Percentiles rank a stretch among this genome's conserved stretches.
Evolutionary conservation across 176 grass and related monocot genomes (phyloP).

Genomic region (Thalia dealbata): DNA sequence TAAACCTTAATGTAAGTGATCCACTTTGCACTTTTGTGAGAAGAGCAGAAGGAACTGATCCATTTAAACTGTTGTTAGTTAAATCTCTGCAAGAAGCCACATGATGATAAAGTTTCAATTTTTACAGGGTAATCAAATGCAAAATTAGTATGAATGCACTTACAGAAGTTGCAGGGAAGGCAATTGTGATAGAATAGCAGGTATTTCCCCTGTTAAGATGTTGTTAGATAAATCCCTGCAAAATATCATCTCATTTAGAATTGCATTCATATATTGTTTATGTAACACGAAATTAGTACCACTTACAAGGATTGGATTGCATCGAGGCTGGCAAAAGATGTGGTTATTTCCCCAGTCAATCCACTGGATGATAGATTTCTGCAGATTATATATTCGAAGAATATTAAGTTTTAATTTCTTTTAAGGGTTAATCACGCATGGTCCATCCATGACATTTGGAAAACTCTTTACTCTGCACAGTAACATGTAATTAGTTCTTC

Average conservation of each 20-base stretch:
- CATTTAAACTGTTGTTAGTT: constrained; percentile 30
- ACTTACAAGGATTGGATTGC: constrained; percentile 39
- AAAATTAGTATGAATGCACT: background rate
- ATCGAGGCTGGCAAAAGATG: constrained; percentile 29
- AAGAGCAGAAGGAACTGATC: constrained; percentile 34
- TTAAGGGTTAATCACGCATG: too few relatives aligned
- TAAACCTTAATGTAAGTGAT: constrained; percentile 38
- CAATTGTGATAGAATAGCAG: constrained; percentile 33
- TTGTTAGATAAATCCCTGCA: constrained; percentile 61
- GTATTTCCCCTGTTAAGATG: constrained; percentile 39
- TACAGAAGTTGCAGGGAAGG: constrained; percentile 40
- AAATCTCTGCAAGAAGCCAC: constrained; percentile 31
- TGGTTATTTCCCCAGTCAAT: constrained; percentile 28
- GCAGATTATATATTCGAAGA: background rate
- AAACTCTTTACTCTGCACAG: too few relatives aligned
- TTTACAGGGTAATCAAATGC: background rate
- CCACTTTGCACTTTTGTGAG: constrained; percentile 33
- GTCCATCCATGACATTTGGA: too few relatives aligned
- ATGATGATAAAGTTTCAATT: background rate
- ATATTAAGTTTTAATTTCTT: too few relatives aligned
- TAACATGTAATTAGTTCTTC: too few relatives aligned
- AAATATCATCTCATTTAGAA: background rate
- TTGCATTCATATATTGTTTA: too few relatives aligned
- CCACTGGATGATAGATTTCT: constrained; percentile 44
- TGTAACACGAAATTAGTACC: too few relatives aligned